phyloP scores from a whole-genome alignment of 768 basidiomycete species.

The Gymnopilus junonius region DNA sequence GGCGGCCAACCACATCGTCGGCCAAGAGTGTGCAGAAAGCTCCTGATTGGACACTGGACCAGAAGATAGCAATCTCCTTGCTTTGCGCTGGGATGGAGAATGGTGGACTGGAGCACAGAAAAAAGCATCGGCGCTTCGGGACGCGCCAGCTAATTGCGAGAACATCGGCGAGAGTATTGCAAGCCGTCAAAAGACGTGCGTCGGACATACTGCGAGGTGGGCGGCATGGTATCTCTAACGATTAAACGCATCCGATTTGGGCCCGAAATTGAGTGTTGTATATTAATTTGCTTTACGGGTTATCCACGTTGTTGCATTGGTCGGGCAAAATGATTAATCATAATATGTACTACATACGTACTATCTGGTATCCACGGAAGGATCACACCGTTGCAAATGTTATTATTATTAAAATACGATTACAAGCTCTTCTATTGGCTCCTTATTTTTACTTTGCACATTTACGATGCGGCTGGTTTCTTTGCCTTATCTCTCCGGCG shows the following conservation, averaged over 20 bases:
- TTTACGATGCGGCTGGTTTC: too few species aligned
- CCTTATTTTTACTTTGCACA: too few species aligned
- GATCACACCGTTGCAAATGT: too few species aligned
- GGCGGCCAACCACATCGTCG: background rate
- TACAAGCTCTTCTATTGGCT: too few species aligned
- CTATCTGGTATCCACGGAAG: too few species aligned
- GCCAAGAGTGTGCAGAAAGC: background rate
- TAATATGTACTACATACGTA: too few species aligned
- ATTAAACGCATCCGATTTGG: background rate
- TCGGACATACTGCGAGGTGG: background rate
- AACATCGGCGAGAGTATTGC: conserved; percentile 8
- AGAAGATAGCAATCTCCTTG: conserved; percentile 26
- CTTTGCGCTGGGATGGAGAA: conserved; percentile 17
- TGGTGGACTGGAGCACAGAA: conserved; percentile 7
- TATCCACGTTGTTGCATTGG: background rate
- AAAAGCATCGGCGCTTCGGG: background rate
- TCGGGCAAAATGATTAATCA: background rate
- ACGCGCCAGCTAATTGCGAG: conserved; percentile 1
- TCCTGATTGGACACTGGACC: conserved; percentile 23
- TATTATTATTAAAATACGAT: too few species aligned
- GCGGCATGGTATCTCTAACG: background rate
- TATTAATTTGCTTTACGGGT: background rate
- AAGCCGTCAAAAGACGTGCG: conserved; percentile 1
- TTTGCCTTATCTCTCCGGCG: too few species aligned
- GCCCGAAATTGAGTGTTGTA: background rate